These are phyloP conservation scores for Lithohypha guttulata DNA, from an alignment of 2,329 filamentous ascomycete genomes.

Conservation along the genomic window DNA sequence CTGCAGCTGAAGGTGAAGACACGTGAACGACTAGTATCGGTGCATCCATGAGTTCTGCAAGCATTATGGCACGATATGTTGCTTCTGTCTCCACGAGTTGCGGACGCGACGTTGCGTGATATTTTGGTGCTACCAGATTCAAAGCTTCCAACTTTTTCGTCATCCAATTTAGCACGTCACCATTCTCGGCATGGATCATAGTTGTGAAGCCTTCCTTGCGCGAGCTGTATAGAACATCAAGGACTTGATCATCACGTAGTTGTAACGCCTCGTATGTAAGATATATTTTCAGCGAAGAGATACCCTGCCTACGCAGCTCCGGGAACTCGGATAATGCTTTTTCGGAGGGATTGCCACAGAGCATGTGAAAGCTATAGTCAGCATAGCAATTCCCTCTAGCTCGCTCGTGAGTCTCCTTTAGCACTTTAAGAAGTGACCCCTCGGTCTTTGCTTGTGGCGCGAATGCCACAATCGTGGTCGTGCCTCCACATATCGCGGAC, in stretches of 20 bases:
- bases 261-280: conserved; percentile 37
- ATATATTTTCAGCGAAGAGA: conserved; percentile 39
- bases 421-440: conserved; percentile 34
- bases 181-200: conserved; percentile 39
- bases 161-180: conserved; percentile 33
- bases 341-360: conserved; percentile 27
- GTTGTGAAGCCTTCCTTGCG: conserved; percentile 34
- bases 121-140: conserved; percentile 25
- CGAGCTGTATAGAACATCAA: conserved; percentile 34
- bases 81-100: conserved; percentile 35
- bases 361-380: conserved; percentile 45
- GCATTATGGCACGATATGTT: conserved; percentile 40
- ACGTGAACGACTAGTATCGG: conserved; percentile 47
- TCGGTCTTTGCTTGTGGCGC: conserved; percentile 42
- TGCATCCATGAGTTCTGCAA: conserved; percentile 40
- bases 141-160: conserved; percentile 15
- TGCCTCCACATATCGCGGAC: conserved; percentile 48
- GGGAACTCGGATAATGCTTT: conserved; percentile 27
- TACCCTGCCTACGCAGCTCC: conserved; percentile 33
- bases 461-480: conserved; percentile 49
- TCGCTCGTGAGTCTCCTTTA: conserved; percentile 39
- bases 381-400: conserved; percentile 40
- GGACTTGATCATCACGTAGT: conserved; percentile 31
- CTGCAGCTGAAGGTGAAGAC: conserved; percentile 31
- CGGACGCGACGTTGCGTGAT: conserved; percentile 34